Conservation (phyloP, 108 stramenopile species). For the Cyclostephanos invisitatus region DNA sequence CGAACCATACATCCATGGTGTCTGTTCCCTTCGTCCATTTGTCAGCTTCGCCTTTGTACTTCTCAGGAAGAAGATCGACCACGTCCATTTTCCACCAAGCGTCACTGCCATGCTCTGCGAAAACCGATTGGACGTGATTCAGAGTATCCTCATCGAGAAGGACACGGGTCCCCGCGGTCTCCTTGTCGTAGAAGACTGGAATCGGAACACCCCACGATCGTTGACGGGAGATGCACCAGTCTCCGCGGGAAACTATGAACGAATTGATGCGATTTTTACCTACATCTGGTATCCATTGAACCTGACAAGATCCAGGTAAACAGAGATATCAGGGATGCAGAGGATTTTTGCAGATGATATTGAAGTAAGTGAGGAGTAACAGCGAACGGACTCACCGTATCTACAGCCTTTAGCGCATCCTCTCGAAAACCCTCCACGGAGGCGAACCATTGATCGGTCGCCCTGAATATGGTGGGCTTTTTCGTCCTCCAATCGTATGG, state of each 20-base stretch:
- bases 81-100: constrained; percentile 96
- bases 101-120: constrained; percentile 93
- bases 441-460: constrained; percentile 99
- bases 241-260: constrained; percentile 84
- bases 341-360: background rate
- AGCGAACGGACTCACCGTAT: constrained; percentile 64
- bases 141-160: constrained; percentile 89
- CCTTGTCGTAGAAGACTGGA: constrained; percentile 93
- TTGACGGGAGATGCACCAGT: constrained; percentile 99
- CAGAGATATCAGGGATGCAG: constrained; percentile 2
- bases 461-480: constrained; percentile 98
- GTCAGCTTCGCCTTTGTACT: constrained; percentile 78
- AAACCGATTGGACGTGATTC: constrained; percentile 77
- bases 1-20: constrained; percentile 99
- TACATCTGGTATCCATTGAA: constrained; percentile 93
- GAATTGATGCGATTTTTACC: constrained; percentile 92
- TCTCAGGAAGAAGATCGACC: constrained; percentile 88
- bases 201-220: constrained; percentile 99
- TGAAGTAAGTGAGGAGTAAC: background rate
- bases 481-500: constrained; percentile 99
- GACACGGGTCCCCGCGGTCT: constrained; percentile 77
- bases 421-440: constrained; percentile 94
- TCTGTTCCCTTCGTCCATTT: constrained; percentile 96
- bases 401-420: constrained; percentile 84
- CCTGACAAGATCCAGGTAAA: constrained; percentile 67